Evolutionary conservation across 1,139 yeast genomes (phyloP).

Genomic region (Eremothecium gossypii): DNA sequence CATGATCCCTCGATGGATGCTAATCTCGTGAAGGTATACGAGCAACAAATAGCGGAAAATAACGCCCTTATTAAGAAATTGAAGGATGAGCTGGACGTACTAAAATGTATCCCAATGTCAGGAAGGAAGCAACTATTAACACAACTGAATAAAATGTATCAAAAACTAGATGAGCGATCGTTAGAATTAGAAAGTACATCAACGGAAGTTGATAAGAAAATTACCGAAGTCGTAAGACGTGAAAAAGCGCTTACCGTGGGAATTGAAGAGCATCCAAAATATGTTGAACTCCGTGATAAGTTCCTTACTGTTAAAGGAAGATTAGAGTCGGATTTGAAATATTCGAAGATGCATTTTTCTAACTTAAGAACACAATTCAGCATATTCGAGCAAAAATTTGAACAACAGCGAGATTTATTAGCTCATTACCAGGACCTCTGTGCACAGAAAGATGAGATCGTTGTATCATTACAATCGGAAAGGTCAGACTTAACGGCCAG

Average conservation of each 20-base stretch:
- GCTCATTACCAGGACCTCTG: background rate
- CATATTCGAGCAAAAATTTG: background rate
- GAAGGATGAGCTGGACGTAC: background rate
- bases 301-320: background rate
- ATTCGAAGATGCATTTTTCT: background rate
- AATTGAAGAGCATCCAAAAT: slow-evolving; percentile 2
- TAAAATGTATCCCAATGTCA: background rate
- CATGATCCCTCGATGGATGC: background rate
- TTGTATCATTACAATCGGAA: slow-evolving; percentile 1
- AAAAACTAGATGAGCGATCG: slow-evolving; percentile 2
- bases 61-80: background rate
- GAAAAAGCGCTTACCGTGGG: background rate
- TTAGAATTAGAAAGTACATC: slow-evolving; percentile 4
- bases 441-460: background rate
- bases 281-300: slow-evolving; percentile 1
- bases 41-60: background rate
- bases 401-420: background rate
- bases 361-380: background rate
- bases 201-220: background rate
- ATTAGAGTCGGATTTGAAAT: slow-evolving; percentile 1
- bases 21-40: background rate
- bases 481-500: background rate
- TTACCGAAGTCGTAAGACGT: background rate
- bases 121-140: background rate
- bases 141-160: background rate